Conservation (phyloP, 2,329 filamentous ascomycete genomes). For the Fusarium pseudoanthophilum region DNA sequence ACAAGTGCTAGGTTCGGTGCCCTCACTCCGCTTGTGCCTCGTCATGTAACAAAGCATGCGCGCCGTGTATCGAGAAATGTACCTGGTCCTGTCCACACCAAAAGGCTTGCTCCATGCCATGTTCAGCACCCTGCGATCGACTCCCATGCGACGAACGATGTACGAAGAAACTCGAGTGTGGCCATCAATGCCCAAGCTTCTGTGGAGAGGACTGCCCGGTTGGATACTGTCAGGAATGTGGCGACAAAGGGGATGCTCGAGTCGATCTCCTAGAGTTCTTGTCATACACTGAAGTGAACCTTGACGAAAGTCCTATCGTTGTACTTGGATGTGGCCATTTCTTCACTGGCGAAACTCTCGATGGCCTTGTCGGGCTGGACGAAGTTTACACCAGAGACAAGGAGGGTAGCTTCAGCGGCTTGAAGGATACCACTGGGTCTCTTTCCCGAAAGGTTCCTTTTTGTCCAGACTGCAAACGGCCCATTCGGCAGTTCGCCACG, state of each 20-base stretch:
- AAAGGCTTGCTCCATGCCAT: constrained; percentile 61
- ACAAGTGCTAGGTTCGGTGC: constrained; percentile 55
- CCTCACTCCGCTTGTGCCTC: constrained; percentile 64
- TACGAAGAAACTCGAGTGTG: constrained; percentile 61
- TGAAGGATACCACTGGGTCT: constrained; percentile 55
- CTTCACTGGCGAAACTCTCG: too few species aligned
- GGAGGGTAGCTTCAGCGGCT: constrained; percentile 45
- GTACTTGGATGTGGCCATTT: too few species aligned
- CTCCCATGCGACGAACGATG: constrained; percentile 73
- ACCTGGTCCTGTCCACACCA: constrained; percentile 67
- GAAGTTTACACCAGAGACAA: constrained; percentile 57
- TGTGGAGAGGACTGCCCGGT: constrained; percentile 50
- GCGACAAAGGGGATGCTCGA: too few species aligned
- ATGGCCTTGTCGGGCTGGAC: too few species aligned
- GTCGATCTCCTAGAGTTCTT: too few species aligned
- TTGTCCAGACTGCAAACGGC: constrained; percentile 68
- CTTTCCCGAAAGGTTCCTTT: constrained; percentile 54
- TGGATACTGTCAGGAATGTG: too few species aligned
- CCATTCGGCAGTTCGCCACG: constrained; percentile 62
- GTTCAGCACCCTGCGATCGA: constrained; percentile 72
- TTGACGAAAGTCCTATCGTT: too few species aligned
- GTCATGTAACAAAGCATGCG: constrained; percentile 66
- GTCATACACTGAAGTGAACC: too few species aligned
- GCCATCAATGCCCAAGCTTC: constrained; percentile 69
- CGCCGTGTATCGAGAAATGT: constrained; percentile 64